Base-by-base conservation (phyloP, 805 yeast genomes). In the Maudiozyma saulgeensis region DNA sequence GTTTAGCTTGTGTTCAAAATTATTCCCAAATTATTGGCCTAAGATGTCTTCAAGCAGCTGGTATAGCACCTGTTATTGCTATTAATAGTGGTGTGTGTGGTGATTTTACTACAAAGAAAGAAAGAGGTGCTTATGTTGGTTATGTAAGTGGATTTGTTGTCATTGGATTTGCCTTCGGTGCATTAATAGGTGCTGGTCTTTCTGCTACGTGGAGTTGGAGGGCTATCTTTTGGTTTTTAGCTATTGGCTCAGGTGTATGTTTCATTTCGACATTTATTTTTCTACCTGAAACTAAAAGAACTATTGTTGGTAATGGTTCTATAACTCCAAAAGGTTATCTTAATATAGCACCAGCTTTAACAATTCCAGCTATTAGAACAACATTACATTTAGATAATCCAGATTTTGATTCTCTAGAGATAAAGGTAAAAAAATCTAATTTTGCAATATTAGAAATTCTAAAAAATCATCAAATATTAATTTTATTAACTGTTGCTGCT, bases 201-300 rank as follows among this genome's bases (percentile, higher is more conserved):
- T 58, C 69, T 2, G 72, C 78, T 4, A 64, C 69, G 18, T 70
- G 73, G 55, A 72, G 79, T 16, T 88, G 96, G 96, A 72, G 90
- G 56, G 79, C 88, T 0, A 76, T 82, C 15, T 84, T 84, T 57
- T 80, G 87, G 79, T 85, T 87, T 53, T 64, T 85, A 46, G 80
- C 84, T 1, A 80, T 84, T 25, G 79, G 84, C 7, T 76, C 83
- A 31, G 82, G 82, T 5, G 50, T 64, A 2, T 70, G 78, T 2
- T 52, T 74, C 0, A 1, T 68, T 0, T n/a, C 66, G 0, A 64
- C 71, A 1, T 50, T 68, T 2, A 39, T 74, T 4, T 49, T 73
- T 3, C 63, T 87, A n/a, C 95, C 96, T 1, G 96, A 89, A 59
- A 89, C 96, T 0, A 76, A 77, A 39, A 71, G 96, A 49, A 65